phyloP scores from a whole-genome alignment of 1,284 basidiomycete genomes.

The Xerocomus nothofagi region DNA sequence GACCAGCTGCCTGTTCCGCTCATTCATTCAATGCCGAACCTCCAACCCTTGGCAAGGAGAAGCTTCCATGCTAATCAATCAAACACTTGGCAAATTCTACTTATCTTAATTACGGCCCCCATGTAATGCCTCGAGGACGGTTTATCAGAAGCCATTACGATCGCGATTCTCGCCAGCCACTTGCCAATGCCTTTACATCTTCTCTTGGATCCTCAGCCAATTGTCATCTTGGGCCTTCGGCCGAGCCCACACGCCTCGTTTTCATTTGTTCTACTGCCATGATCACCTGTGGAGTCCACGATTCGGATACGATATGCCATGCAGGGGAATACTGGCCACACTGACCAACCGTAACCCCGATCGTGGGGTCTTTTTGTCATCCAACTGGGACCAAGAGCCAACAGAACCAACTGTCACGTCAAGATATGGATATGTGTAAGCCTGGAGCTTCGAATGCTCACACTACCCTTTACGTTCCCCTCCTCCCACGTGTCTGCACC shows the following conservation, averaged over 20 bases:
- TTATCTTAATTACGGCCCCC: conserved; percentile 14
- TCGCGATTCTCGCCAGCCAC: neutral
- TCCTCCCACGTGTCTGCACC: conserved; percentile 15
- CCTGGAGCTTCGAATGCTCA: neutral
- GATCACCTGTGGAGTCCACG: neutral
- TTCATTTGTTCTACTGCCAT: neutral
- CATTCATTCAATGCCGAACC: neutral
- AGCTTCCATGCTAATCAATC: conserved; percentile 24
- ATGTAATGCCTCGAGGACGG: conserved; percentile 12
- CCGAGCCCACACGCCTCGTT: neutral
- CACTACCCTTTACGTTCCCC: conserved; percentile 10
- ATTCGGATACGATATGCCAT: conserved; percentile 4
- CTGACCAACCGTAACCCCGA: neutral
- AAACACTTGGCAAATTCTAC: conserved; percentile 12
- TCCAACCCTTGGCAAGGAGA: conserved; percentile 14
- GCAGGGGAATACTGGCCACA: neutral
- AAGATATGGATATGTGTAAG: conserved; percentile 12
- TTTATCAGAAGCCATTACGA: conserved; percentile 19
- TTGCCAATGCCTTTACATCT: neutral
- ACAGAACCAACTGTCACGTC: conserved; percentile 6
- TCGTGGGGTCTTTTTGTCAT: neutral
- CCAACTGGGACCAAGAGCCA: conserved; percentile 7
- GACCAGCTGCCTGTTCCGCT: conserved; percentile 5
- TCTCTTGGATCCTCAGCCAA: neutral
- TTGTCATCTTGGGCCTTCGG: neutral